Conservation (phyloP, 495 filamentous ascomycete species). For the Trichoderma reesei region DNA sequence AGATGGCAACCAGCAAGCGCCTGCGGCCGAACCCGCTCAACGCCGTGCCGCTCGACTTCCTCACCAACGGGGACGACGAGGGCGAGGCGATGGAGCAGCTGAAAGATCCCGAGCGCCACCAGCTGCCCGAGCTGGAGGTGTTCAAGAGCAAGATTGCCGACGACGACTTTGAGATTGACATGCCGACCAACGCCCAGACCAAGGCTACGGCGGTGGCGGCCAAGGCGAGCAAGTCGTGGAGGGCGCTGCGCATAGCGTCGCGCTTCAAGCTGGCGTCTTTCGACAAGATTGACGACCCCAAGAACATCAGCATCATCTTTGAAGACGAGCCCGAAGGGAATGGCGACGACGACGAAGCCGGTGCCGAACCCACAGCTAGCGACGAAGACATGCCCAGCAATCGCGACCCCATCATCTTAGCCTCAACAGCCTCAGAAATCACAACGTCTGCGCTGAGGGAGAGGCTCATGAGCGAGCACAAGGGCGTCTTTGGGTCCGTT, state of each 20-base stretch:
- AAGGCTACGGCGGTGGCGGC: conserved; percentile 53
- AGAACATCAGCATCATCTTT: conserved; percentile 50
- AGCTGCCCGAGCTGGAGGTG: conserved; percentile 33
- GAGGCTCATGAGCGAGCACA: conserved; percentile 33
- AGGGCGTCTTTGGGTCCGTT: conserved; percentile 30
- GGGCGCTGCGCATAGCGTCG: conserved; percentile 68
- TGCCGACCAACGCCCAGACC: conserved; percentile 60
- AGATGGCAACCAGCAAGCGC: conserved; percentile 55
- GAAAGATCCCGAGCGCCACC: conserved; percentile 34
- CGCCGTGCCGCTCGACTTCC: conserved; percentile 63
- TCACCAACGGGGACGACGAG: conserved; percentile 50
- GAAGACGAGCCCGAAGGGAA: conserved; percentile 21
- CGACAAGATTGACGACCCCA: conserved; percentile 76
- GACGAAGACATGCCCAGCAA: conserved; percentile 29
- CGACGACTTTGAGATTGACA: conserved; percentile 74
- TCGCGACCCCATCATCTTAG: conserved; percentile 32
- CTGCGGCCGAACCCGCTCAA: conserved; percentile 58
- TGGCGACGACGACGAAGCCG: conserved; percentile 17
- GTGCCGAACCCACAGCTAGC: conserved; percentile 15
- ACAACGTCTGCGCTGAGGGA: conserved; percentile 29
- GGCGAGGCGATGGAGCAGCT: conserved; percentile 37
- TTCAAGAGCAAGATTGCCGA: conserved; percentile 53
- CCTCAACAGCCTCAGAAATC: conserved; percentile 29
- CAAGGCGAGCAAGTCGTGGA: conserved; percentile 83
- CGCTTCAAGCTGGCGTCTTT: conserved; percentile 63